These are phyloP conservation scores for Voacanga thouarsii DNA, from an alignment of 257 asterid species.

Conservation along the genomic window DNA sequence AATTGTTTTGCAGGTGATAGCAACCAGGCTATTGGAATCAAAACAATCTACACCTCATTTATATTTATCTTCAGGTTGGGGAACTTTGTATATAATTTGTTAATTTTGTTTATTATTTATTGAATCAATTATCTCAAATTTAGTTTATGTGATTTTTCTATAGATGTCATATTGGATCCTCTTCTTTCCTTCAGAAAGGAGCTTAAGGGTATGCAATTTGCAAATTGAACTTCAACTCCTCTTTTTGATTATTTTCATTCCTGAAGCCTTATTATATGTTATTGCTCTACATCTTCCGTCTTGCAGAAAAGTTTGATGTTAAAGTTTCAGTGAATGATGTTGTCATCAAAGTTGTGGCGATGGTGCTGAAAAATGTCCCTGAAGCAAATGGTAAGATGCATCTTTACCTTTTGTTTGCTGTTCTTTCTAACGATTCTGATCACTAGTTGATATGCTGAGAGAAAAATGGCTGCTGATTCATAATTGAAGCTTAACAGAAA, in stretches of 20 bases:
- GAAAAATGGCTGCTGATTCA: background rate
- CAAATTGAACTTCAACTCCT: slow-evolving; percentile 12
- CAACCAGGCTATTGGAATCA: slow-evolving; percentile 90
- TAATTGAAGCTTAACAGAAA: background rate
- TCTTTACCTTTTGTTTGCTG: slow-evolving; percentile 2
- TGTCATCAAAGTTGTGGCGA: slow-evolving; percentile 87
- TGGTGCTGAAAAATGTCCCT: slow-evolving; percentile 82
- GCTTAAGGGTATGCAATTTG: slow-evolving; percentile 68
- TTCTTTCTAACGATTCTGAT: background rate
- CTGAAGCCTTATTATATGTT: slow-evolving; percentile 19
- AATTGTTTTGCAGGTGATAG: slow-evolving; percentile 67
- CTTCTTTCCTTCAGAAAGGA: slow-evolving; percentile 92
- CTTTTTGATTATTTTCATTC: slow-evolving; percentile 13
- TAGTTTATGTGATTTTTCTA: slow-evolving; percentile 29
- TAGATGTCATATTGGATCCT: slow-evolving; percentile 94
- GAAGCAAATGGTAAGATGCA: slow-evolving; percentile 84
- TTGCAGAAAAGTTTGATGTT: slow-evolving; percentile 73
- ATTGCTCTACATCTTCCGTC: slow-evolving; percentile 26
- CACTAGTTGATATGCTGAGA: background rate
- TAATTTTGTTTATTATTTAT: slow-evolving; percentile 23
- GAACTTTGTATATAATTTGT: slow-evolving; percentile 12
- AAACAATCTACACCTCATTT: slow-evolving; percentile 93
- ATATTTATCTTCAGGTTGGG: slow-evolving; percentile 83
- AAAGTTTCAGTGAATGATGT: slow-evolving; percentile 97
- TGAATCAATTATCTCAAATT: slow-evolving; percentile 22